Evolutionary conservation across 2,329 filamentous ascomycete species (phyloP).

Genomic region (Elsinoe fawcettii): DNA sequence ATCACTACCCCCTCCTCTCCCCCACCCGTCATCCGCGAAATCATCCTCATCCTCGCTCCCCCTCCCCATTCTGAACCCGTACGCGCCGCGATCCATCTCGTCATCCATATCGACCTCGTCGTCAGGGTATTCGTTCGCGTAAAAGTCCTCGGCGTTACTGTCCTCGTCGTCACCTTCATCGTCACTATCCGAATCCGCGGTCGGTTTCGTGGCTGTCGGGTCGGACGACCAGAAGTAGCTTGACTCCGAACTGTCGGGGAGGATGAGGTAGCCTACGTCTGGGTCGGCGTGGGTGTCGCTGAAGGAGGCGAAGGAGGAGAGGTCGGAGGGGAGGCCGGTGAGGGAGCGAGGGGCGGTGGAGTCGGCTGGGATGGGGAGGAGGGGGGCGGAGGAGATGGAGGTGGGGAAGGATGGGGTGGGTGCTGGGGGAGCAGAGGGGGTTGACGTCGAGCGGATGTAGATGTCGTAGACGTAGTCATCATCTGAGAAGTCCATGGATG

Average conservation of each 20-base stretch:
- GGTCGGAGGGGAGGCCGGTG: constrained; percentile 3
- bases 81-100: constrained; percentile 45
- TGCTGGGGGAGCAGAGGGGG: constrained; percentile 16
- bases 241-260: neutral
- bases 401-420: constrained; percentile 25
- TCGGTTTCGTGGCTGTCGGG: constrained; percentile 3
- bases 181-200: neutral
- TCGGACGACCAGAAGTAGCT: constrained; percentile 11
- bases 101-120: constrained; percentile 69
- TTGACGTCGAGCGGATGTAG: constrained; percentile 42
- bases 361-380: constrained; percentile 7
- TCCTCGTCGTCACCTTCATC: constrained; percentile 12
- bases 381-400: constrained; percentile 25
- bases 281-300: neutral
- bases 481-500: constrained; percentile 36
- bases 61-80: constrained; percentile 31
- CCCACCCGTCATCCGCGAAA: constrained; percentile 6
- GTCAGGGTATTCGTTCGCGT: constrained; percentile 72
- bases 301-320: constrained; percentile 8
- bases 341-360: constrained; percentile 10
- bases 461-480: constrained; percentile 56
- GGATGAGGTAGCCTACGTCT: constrained; percentile 15
- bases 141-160: constrained; percentile 60
- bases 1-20: constrained; percentile 22
- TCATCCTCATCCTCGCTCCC: constrained; percentile 35